These are phyloP conservation scores for Fusarium redolens DNA, from an alignment of 2,329 filamentous ascomycete species.

Conservation along the genomic window DNA sequence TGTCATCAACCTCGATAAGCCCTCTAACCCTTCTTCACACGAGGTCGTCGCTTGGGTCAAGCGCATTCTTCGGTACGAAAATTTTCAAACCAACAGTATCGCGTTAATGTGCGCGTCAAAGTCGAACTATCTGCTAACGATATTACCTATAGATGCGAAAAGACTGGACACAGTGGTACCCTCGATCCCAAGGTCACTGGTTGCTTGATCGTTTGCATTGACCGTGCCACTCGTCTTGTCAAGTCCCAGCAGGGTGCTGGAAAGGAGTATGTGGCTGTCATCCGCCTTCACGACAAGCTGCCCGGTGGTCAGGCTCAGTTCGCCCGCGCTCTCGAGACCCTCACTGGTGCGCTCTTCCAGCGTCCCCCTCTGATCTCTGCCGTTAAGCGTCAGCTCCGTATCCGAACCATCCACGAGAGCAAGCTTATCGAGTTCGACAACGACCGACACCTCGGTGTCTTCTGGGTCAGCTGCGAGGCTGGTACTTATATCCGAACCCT, in stretches of 20 bases:
- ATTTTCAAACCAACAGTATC: slow-evolving; percentile 1
- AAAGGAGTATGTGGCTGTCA: slow-evolving; percentile 98
- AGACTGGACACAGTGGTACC: slow-evolving; percentile 98
- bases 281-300: slow-evolving; percentile 94
- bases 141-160: slow-evolving; percentile 66
- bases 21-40: slow-evolving; percentile 96
- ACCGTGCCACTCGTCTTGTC: slow-evolving; percentile 95
- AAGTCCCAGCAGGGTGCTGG: slow-evolving; percentile 99
- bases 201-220: slow-evolving; percentile 93
- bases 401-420: slow-evolving; percentile 97
- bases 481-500: slow-evolving; percentile 99
- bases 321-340: slow-evolving; percentile 90
- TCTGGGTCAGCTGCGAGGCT: slow-evolving; percentile 98
- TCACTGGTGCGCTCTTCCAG: slow-evolving; percentile 93
- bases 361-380: slow-evolving; percentile 96
- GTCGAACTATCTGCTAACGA: slow-evolving; percentile 18
- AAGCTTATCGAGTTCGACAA: slow-evolving; percentile 99
- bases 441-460: slow-evolving; percentile 94
- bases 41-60: slow-evolving; percentile 99
- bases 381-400: slow-evolving; percentile 98
- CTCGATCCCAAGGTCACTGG: slow-evolving; percentile 98
- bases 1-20: slow-evolving; percentile 90
- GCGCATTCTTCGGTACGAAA: slow-evolving; percentile 84
- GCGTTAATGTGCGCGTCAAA: slow-evolving; percentile 23
- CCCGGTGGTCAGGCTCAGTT: slow-evolving; percentile 94